Percentiles rank a stretch among this genome's conserved stretches.
Evolutionary conservation across 208 protist genomes (phyloP).

Genomic region (Leishmania mexicana): DNA sequence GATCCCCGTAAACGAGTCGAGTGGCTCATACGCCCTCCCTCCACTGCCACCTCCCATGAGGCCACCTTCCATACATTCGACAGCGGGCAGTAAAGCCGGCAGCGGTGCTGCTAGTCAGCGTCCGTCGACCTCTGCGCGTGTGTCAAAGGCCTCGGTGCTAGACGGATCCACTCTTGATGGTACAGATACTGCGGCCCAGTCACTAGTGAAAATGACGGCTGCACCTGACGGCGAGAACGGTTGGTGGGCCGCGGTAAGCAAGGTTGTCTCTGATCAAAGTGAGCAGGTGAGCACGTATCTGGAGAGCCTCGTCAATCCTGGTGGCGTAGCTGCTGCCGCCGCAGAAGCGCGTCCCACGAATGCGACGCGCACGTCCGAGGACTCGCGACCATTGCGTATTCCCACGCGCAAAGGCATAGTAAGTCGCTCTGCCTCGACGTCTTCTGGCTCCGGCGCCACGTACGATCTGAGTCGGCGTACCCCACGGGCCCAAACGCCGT

Average conservation of each 20-base stretch:
- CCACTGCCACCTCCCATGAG: slow-evolving; percentile 15
- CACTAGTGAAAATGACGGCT: background rate
- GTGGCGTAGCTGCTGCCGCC: slow-evolving; percentile 10
- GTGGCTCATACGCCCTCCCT: background rate
- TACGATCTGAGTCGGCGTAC: slow-evolving; percentile 1
- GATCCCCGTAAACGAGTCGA: background rate
- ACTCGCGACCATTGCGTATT: background rate
- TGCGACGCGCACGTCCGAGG: background rate
- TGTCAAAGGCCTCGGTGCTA: background rate
- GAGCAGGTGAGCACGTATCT: slow-evolving; percentile 35
- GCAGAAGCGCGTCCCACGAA: background rate
- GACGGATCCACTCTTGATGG: background rate
- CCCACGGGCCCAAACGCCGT: background rate
- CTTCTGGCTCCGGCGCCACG: slow-evolving; percentile 9
- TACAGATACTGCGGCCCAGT: background rate
- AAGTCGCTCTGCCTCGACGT: slow-evolving; percentile 13
- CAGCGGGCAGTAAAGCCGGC: slow-evolving; percentile 11
- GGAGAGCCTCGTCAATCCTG: slow-evolving; percentile 41
- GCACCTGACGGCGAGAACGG: background rate
- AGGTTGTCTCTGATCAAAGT: slow-evolving; percentile 9
- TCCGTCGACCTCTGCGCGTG: background rate
- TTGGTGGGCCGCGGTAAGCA: slow-evolving; percentile 29
- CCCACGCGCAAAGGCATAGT: background rate
- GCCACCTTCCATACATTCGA: slow-evolving; percentile 1
- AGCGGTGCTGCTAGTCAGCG: slow-evolving; percentile 1